Percentiles rank a stretch among this genome's conserved stretches.
These are phyloP conservation scores for Adansonia rubrostipa DNA, from an alignment of 441 rosid species.

Conservation along the genomic window DNA sequence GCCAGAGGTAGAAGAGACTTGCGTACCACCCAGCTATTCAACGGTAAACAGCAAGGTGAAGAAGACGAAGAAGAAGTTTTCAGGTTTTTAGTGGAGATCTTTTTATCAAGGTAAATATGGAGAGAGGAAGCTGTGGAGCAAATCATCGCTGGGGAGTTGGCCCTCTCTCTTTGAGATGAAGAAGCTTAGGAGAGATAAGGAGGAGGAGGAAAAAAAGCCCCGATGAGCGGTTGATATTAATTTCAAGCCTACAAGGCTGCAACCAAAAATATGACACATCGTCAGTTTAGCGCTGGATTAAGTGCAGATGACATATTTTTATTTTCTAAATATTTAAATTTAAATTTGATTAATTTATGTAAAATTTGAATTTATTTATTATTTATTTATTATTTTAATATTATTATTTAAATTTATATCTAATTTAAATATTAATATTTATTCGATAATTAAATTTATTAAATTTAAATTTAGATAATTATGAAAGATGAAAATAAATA, in stretches of 20 bases:
- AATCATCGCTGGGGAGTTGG: conserved; percentile 34
- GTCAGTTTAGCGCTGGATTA: background rate
- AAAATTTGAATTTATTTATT: no score
- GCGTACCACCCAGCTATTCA: conserved; percentile 30
- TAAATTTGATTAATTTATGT: no score
- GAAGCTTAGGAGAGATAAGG: conserved; percentile 20
- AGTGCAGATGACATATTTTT: no score
- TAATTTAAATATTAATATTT: no score
- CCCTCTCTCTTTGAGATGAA: conserved; percentile 25
- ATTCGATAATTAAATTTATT: no score
- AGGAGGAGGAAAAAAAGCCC: background rate
- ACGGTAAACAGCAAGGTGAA: conserved; percentile 26
- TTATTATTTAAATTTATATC: no score
- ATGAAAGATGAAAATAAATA: no score
- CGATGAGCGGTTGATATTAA: conserved; percentile 34
- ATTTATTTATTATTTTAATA: no score
- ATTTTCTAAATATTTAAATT: no score
- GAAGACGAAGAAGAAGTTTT: conserved; percentile 23
- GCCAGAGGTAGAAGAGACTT: conserved; percentile 62
- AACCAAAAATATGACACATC: background rate
- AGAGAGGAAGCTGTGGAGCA: conserved; percentile 38
- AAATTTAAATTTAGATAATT: no score
- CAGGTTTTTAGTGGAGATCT: conserved; percentile 22
- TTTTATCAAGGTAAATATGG: conserved; percentile 32
- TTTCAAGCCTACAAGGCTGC: background rate